These are phyloP conservation scores for Pilobolus umbonatus DNA, from an alignment of 192 early-diverging fungal genomes.

Conservation along the genomic window DNA sequence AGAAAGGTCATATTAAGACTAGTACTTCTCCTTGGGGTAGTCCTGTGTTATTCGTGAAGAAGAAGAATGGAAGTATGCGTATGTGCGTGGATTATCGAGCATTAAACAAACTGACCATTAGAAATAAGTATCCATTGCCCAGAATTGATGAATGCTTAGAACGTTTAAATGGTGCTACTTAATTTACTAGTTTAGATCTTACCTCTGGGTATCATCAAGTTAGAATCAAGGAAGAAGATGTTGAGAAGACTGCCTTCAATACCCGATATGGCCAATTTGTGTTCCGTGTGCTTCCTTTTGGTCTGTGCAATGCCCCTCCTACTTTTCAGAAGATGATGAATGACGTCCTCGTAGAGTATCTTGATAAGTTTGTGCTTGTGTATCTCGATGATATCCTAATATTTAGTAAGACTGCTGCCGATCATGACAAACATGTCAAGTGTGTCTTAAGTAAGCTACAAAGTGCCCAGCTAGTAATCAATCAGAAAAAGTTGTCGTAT, in stretches of 20 bases:
- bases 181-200: constrained; percentile 47
- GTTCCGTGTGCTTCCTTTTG: constrained; percentile 28
- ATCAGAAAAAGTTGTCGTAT: constrained; percentile 13
- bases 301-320: constrained; percentile 1
- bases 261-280: constrained; percentile 19
- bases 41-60: too few species aligned
- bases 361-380: constrained; percentile 23
- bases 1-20: too few species aligned
- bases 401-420: constrained; percentile 20
- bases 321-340: constrained; percentile 12
- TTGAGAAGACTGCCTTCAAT: constrained; percentile 36
- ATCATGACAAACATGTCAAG: constrained; percentile 22
- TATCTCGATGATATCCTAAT: constrained; percentile 47
- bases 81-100: constrained; percentile 51
- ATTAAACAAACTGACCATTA: constrained; percentile 46
- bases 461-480: constrained; percentile 8
- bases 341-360: background rate
- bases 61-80: too few species aligned
- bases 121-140: constrained; percentile 47
- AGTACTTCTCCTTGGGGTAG: too few species aligned
- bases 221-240: constrained; percentile 25
- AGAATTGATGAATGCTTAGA: constrained; percentile 45
- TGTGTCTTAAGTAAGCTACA: constrained; percentile 13
- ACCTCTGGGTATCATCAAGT: constrained; percentile 42
- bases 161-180: constrained; percentile 17